Conservation (phyloP, 495 filamentous ascomycete genomes). For the Aspergillus ostianus region DNA sequence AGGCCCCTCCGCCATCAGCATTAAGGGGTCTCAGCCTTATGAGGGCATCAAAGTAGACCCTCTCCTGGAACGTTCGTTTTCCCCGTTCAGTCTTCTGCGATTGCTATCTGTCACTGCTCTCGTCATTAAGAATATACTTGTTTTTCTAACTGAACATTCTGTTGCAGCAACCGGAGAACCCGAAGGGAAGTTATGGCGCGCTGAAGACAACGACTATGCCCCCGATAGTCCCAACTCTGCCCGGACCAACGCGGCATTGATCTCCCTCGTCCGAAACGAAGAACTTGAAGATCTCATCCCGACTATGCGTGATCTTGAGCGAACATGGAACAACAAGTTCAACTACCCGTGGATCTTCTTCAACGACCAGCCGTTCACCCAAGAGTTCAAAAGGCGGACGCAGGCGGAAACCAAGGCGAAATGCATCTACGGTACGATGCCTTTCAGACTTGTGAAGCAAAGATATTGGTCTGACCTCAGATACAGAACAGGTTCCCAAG, state of each 20-base stretch:
- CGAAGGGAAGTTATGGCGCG: slow-evolving; percentile 65
- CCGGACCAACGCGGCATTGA: slow-evolving; percentile 88
- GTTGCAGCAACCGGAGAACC: slow-evolving; percentile 75
- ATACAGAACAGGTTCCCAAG: slow-evolving; percentile 75
- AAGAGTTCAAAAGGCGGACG: slow-evolving; percentile 86
- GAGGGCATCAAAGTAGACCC: slow-evolving; percentile 69
- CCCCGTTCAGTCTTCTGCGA: slow-evolving; percentile 6
- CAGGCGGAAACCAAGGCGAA: slow-evolving; percentile 78
- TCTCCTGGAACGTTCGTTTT: slow-evolving; percentile 71
- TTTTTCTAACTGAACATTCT: neutral
- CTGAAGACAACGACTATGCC: slow-evolving; percentile 67
- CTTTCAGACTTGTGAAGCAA: neutral
- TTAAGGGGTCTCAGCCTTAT: slow-evolving; percentile 30
- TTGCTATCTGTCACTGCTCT: slow-evolving; percentile 5
- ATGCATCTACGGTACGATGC: slow-evolving; percentile 68
- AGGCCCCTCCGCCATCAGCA: slow-evolving; percentile 31
- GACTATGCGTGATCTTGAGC: slow-evolving; percentile 86
- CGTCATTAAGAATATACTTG: neutral
- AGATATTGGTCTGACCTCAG: slow-evolving; percentile 16
- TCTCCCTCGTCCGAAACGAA: slow-evolving; percentile 87
- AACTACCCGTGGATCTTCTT: slow-evolving; percentile 99
- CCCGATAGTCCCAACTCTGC: slow-evolving; percentile 69
- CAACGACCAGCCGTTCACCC: slow-evolving; percentile 89
- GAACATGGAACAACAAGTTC: slow-evolving; percentile 98
- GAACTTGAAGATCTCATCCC: slow-evolving; percentile 80